These are phyloP conservation scores for Diaporthe aspalathi DNA, from an alignment of 2,329 filamentous ascomycete species.

Conservation along the genomic window DNA sequence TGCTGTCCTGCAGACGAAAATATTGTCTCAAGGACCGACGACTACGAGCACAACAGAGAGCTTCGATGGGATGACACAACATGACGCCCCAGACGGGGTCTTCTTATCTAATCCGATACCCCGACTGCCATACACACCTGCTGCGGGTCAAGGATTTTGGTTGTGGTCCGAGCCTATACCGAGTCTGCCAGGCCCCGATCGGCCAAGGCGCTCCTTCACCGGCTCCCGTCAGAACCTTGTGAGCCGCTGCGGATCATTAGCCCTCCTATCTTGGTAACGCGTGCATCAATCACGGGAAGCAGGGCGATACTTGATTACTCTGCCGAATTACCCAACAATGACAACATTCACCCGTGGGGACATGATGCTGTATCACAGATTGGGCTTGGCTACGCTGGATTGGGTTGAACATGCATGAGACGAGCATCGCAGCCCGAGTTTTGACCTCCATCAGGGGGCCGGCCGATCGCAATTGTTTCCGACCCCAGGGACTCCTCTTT, in stretches of 20 bases:
- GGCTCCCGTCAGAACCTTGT: not conserved
- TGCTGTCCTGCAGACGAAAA: not conserved
- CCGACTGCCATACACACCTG: not conserved
- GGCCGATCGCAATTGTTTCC: constrained; percentile 25
- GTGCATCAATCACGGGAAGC: not conserved
- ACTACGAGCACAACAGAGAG: not conserved
- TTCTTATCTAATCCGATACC: not conserved
- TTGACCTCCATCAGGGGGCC: constrained; percentile 5
- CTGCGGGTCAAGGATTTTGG: not conserved
- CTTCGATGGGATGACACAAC: not conserved
- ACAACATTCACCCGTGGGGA: constrained; percentile 17
- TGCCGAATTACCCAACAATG: constrained; percentile 3
- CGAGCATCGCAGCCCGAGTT: constrained; percentile 23
- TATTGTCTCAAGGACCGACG: not conserved
- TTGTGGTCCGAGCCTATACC: not conserved
- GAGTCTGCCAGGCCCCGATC: constrained; percentile 14
- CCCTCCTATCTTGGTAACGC: constrained; percentile 22
- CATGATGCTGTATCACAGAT: constrained; percentile 20
- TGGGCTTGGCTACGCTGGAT: constrained; percentile 23
- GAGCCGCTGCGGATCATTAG: not conserved
- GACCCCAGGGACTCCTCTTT: not conserved
- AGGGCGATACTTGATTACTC: not conserved
- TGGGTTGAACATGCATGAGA: constrained; percentile 27
- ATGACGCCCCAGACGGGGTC: not conserved
- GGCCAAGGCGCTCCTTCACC: constrained; percentile 6